phyloP scores from a whole-genome alignment of 768 basidiomycete genomes.

The Boletus subcaerulescens region DNA sequence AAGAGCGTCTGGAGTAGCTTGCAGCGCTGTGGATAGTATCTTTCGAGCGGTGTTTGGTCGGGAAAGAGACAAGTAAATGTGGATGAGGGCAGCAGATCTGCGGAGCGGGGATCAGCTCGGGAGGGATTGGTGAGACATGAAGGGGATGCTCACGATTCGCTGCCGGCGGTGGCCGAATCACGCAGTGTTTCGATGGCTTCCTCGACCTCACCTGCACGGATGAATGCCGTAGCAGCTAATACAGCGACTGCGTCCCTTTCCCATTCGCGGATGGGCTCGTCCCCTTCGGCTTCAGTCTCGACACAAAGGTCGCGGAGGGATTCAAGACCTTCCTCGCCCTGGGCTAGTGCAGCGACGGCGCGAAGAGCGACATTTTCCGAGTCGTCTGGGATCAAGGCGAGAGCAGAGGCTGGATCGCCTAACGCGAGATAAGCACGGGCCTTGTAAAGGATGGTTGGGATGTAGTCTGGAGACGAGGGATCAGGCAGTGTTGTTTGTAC shows the following conservation, averaged over 20 bases:
- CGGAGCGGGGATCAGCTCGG: neutral
- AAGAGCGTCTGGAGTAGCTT: constrained; percentile 86
- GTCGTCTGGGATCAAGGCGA: constrained; percentile 53
- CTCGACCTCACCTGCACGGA: constrained; percentile 79
- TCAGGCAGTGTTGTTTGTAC: constrained; percentile 55
- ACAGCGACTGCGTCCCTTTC: constrained; percentile 77
- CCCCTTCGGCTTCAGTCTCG: constrained; percentile 76
- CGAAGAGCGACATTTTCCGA: constrained; percentile 66
- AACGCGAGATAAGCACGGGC: constrained; percentile 76
- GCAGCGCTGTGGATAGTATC: constrained; percentile 79
- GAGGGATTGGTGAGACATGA: neutral
- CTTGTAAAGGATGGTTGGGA: constrained; percentile 67
- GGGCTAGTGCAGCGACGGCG: constrained; percentile 72
- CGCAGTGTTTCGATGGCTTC: constrained; percentile 90
- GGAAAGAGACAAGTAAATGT: constrained; percentile 88
- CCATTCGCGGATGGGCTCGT: constrained; percentile 58
- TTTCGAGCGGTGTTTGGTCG: constrained; percentile 84
- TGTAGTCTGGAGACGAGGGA: constrained; percentile 59
- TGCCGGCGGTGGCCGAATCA: constrained; percentile 64
- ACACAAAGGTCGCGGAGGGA: constrained; percentile 81
- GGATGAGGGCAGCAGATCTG: constrained; percentile 79
- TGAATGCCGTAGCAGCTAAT: constrained; percentile 84
- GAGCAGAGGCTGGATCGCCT: constrained; percentile 52
- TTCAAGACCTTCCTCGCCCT: constrained; percentile 62
- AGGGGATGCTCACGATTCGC: constrained; percentile 71